Base-by-base conservation (phyloP, 345 rosid species). In the Kandelia obovata region DNA sequence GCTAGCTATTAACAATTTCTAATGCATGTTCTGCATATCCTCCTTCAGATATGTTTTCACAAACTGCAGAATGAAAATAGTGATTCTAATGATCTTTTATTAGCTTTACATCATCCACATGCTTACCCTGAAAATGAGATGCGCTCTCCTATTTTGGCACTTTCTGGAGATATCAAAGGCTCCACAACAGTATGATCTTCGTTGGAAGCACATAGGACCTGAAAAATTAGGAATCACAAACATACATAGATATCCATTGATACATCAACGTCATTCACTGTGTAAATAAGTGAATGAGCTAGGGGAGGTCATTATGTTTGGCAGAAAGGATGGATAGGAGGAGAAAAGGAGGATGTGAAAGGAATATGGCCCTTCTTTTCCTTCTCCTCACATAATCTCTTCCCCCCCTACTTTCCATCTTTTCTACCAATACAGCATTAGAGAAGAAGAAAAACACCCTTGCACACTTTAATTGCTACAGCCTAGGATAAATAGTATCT, bases 141-240 rank as follows among this genome's bases (percentile, higher is more conserved):
- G 17, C 73, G 80, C 81, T 94, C 96, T 63, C 98, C 98, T 21
- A 81, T 80, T 67, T 84, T 81, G 31, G 92, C 89, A 19, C 91
- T 92, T 75, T 83, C 96, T 75, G 97, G 97, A 61, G 96, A 92
- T 5, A 87, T 80, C 82, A 95, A 73, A 23, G 99, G 97, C 70
- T 95, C 96, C 25, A 88, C 96, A 26, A 68, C 64, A 0, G 88
- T 78, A 80, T 91, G 97, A 72, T 92, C 97, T 78, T 87, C 93
- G 60, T 58, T 90, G 43, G 97, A 92, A 78, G 99, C 96, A 80
- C 96, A 95, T 10, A 90, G 91, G 53, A 95, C 96, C 97, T 95
- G 86, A 63, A 43, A 71, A 64, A 30, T 62, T 25, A 56, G 32
- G 27, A 74, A 74, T 57, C 68, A 60, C 70, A 39, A 70, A 66